Evolutionary conservation across 106 monocot genomes (phyloP).

Genomic region (Dioscorea dumetorum): DNA sequence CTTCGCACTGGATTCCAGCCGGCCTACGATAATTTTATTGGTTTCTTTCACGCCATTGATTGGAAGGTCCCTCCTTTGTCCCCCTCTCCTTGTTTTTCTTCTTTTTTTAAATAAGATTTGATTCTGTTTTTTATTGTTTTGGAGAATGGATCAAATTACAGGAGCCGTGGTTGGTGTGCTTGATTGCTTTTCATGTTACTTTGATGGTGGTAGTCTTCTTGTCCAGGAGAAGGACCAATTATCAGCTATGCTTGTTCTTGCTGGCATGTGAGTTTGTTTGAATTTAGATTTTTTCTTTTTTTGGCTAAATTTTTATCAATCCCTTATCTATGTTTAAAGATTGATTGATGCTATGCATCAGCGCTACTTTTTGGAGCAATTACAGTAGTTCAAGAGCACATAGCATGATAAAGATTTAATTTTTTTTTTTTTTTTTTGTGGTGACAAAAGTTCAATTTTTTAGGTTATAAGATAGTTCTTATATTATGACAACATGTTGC

Average conservation of each 20-base stretch:
- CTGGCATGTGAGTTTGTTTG: constrained; percentile 13
- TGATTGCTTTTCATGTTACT: constrained; percentile 1
- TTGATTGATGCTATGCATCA: no score
- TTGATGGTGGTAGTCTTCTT: constrained; percentile 5
- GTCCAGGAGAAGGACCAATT: constrained; percentile 5
- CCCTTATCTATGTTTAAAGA: no score
- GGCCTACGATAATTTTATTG: constrained; percentile 54
- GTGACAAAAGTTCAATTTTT: no score
- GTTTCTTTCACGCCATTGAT: constrained; percentile 77
- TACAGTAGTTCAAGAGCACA: no score
- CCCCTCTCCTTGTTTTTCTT: not conserved
- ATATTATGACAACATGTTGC: no score
- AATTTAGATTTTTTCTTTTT: not conserved
- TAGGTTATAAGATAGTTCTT: no score
- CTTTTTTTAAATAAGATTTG: not conserved
- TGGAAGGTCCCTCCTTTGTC: constrained; percentile 42
- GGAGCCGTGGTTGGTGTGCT: constrained; percentile 12
- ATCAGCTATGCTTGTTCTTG: constrained; percentile 2
- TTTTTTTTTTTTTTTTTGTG: no score
- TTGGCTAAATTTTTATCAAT: not conserved
- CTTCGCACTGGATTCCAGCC: constrained; percentile 57
- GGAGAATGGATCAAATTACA: not conserved
- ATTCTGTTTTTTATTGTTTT: not conserved
- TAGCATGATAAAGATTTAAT: no score
- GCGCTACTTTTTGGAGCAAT: no score